Conservation (phyloP, 257 asterid species). For the Echites panduratus region DNA sequence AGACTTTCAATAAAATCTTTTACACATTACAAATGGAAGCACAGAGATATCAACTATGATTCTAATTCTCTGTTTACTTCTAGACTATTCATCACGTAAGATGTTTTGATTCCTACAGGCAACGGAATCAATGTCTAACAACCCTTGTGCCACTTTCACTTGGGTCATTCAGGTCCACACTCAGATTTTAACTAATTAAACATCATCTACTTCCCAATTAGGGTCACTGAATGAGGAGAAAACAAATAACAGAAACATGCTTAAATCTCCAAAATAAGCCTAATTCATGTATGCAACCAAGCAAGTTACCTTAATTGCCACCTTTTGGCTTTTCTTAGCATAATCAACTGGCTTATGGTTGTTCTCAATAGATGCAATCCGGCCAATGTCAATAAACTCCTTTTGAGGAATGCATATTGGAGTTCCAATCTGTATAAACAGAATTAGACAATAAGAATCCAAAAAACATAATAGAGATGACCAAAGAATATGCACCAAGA, state of each 20-base stretch:
- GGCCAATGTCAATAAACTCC: conserved; percentile 85
- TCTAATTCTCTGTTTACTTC: neutral
- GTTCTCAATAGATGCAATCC: conserved; percentile 83
- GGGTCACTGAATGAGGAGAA: neutral
- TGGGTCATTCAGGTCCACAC: neutral
- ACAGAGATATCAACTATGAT: neutral
- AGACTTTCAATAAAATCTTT: neutral
- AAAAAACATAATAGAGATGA: neutral
- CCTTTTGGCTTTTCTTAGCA: conserved; percentile 88
- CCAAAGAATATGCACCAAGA: neutral
- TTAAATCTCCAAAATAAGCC: neutral
- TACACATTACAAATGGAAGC: neutral
- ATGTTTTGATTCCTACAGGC: neutral
- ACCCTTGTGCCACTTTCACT: neutral
- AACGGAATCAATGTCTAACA: neutral
- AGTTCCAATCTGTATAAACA: conserved; percentile 42
- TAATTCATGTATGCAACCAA: neutral
- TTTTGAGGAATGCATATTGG: conserved; percentile 77
- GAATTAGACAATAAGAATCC: conserved; percentile 11
- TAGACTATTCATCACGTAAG: neutral
- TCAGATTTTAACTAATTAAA: neutral
- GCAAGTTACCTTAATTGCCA: conserved; percentile 82
- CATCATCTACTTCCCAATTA: neutral
- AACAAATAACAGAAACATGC: neutral
- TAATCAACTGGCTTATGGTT: conserved; percentile 81